phyloP scores from a whole-genome alignment of 306 rosid genomes.

The Senna tora region DNA sequence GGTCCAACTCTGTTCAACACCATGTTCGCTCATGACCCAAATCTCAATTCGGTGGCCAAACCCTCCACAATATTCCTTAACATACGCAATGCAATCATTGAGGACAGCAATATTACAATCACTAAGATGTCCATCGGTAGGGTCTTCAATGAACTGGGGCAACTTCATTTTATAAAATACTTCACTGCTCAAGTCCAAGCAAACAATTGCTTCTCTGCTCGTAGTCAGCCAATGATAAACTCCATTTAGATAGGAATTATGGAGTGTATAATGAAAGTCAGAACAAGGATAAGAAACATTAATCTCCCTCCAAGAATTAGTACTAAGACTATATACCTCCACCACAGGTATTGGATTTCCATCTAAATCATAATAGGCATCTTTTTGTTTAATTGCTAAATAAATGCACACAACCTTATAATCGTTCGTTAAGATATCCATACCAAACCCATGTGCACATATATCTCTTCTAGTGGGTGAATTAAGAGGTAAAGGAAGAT shows the following conservation, averaged over 20 bases:
- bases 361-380: background rate
- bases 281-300: background rate
- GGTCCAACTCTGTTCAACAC: conserved; percentile 10
- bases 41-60: background rate
- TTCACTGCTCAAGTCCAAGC: background rate
- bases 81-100: background rate
- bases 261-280: background rate
- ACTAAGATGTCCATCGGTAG: background rate
- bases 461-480: background rate
- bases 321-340: background rate
- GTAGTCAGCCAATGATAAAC: background rate
- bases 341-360: background rate
- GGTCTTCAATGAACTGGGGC: background rate
- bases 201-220: background rate
- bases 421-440: background rate
- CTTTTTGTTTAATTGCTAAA: background rate
- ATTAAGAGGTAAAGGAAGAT: background rate
- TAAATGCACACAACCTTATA: conserved; percentile 3
- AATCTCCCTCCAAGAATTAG: conserved; percentile 5
- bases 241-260: conserved; percentile 12
- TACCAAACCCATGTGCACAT: background rate
- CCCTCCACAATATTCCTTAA: background rate
- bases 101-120: background rate
- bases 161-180: background rate
- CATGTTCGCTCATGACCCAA: conserved; percentile 10